A percentile compares a stretch with the other conserved stretches of the same genome.
Conservation (phyloP, 2,329 filamentous ascomycete species). For the Hypomyces rosellus region DNA sequence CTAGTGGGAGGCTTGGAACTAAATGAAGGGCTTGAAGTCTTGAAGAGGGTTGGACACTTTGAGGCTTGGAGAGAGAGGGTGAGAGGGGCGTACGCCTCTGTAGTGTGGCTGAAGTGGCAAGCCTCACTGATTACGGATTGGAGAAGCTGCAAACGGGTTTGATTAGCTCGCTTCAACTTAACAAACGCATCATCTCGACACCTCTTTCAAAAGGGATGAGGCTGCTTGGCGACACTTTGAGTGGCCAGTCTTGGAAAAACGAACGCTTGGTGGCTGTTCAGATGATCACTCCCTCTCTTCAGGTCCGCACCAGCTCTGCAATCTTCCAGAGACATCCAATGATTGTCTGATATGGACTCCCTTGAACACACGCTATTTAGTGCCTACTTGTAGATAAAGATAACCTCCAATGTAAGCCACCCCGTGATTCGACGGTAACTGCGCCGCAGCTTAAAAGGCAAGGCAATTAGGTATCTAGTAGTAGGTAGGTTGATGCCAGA, state of each 20-base stretch:
- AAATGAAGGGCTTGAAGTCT: background rate
- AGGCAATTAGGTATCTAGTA: too few relatives aligned
- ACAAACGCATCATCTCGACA: background rate
- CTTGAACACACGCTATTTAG: too few relatives aligned
- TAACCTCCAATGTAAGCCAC: too few relatives aligned
- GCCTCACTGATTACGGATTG: background rate
- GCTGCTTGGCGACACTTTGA: constrained; percentile 4
- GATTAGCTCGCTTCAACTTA: background rate
- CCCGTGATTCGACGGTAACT: too few relatives aligned
- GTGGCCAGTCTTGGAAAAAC: background rate
- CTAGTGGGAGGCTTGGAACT: constrained; percentile 1
- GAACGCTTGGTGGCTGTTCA: too few relatives aligned
- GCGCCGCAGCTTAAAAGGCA: too few relatives aligned
- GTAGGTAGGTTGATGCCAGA: too few relatives aligned
- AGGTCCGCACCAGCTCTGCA: too few relatives aligned
- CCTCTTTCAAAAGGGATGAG: constrained; percentile 2
- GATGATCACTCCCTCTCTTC: too few relatives aligned
- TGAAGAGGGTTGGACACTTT: background rate
- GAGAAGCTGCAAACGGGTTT: background rate
- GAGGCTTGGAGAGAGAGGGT: background rate
- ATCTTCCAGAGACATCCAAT: background rate
- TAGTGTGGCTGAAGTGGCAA: constrained; percentile 13
- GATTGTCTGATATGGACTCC: background rate
- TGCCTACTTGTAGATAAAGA: too few relatives aligned
- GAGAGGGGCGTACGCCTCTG: background rate